Base-by-base conservation (phyloP, 805 yeast genomes). In the Schizosaccharomyces lindneri region DNA sequence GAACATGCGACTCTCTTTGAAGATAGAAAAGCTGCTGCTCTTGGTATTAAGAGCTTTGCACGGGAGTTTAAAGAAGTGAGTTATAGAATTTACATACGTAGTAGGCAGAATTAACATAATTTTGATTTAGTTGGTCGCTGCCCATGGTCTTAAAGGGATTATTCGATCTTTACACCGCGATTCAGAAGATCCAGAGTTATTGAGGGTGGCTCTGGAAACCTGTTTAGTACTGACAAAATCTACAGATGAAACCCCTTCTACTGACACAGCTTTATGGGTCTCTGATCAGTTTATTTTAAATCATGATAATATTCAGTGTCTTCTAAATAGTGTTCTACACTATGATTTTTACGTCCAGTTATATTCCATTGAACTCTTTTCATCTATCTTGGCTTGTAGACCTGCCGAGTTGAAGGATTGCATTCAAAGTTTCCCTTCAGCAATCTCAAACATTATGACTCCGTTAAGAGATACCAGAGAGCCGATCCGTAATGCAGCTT, bases 231-330 rank as follows among this genome's bases (percentile, higher is more conserved):
- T 93, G 61, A 86, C 90, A 67, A 82, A 87, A 59, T 78, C 89
- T 65, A 84, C 84, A 59, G 59, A 55, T 27, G 62, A 61, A 79
- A 70, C 74, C 4, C 68, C 70, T 27, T 65, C 73, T 2, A 79
- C 81, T 13, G 97, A 89, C 67, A 85, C 93, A 65, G 85, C 96
- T 0, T 73, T 89, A 62, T 89, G 97, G 95, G 85, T 93, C 41
- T 87, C 97, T 0, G 98, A 93, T 71, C 97, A 87, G 67, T 74
- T 93, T 66, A 84, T 89, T 1, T 89, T 85, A 72, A 73, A 75
- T 11, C 55, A 63, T 43, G 76, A 74, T 11, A 77, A 78, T 59
- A 73, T 79, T 15, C 68, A 78, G 19, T 73, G 77, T 21, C 68
- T 78, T 29, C 69, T 83, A 6, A 80, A 82, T 31, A 69, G 83